Evolutionary conservation across 441 rosid species (phyloP), one percentile per base, ranked within the genome.

Genomic region (Eruca vesicaria): DNA sequence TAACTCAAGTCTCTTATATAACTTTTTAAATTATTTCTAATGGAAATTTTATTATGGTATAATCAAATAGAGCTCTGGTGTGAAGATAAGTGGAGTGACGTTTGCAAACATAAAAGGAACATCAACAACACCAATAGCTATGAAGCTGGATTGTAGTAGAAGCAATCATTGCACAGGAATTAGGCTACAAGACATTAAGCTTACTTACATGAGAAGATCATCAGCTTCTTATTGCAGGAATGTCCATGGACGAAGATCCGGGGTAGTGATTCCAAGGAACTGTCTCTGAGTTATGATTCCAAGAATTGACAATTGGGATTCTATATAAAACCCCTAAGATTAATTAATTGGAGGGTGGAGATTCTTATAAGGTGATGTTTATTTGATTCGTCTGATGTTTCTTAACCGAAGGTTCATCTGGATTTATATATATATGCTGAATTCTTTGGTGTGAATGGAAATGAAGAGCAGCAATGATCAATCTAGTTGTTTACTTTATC

Each of bases 141-240:
- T 84, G 79, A 85, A 23, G 4, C 70, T 88, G 31, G 79, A 65
- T 45, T 88, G 93, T 77, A 85, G 88, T 72, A n/a, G 75, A 18
- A 86, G 79, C 26, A 68, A 70, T 43, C 93, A 87, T 16, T 88
- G 93, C 58, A 78, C 41, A 15, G 84, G 84, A 32, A 41, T 88
- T 29, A 80, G 71, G 63, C 65, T 88, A 64, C 74, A 77, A 10
- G 77, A 85, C 71, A 74, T 88, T 35, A 84, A 68, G 16, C 85
- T 88, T 15, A 81, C 84, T 41, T 84, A 84, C 77, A 48, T 57
- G 55, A 72, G 78, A 52, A 78, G 71, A 62, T 29, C 68, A 11
- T 59, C 90, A 33, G 65, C 78, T 36, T 70, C 93, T 19, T 85
- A 81, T 61, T 86, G 89, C 48, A 77, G 52, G 57, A 68, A 86